Percentiles rank a stretch among this genome's conserved stretches.
These are phyloP conservation scores for Fagopyrum tataricum DNA, from an alignment of 148 eudicot species.

Conservation along the genomic window DNA sequence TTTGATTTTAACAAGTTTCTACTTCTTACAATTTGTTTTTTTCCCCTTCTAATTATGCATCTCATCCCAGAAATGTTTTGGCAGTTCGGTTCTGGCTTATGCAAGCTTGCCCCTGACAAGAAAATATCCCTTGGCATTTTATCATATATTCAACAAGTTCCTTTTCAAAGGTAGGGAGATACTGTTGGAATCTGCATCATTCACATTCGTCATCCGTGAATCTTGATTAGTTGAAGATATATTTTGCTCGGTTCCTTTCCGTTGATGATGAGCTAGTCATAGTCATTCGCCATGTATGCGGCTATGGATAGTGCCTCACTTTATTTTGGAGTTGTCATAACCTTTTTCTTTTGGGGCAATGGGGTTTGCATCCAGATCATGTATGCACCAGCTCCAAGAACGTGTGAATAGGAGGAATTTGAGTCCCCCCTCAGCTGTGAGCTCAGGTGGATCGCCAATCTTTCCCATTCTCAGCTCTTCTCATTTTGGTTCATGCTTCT, in stretches of 20 bases:
- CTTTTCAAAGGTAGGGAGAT: neutral
- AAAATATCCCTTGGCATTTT: neutral
- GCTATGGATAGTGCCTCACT: neutral
- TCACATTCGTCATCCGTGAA: neutral
- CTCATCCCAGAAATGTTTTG: neutral
- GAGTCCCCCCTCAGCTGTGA: neutral
- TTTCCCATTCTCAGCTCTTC: neutral
- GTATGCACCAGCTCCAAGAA: slow-evolving; percentile 1
- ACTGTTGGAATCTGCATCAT: neutral
- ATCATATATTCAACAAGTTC: neutral
- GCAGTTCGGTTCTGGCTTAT: slow-evolving; percentile 10
- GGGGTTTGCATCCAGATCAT: neutral
- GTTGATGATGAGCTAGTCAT: neutral
- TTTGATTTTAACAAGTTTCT: neutral
- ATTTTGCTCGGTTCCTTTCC: neutral
- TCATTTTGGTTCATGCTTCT: neutral
- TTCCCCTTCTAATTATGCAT: neutral
- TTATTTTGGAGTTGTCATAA: neutral
- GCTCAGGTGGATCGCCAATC: neutral
- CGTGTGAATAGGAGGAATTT: neutral
- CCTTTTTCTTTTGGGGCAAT: neutral
- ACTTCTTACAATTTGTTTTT: neutral
- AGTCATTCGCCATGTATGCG: neutral
- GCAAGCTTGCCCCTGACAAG: slow-evolving; percentile 3
- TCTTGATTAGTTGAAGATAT: neutral